Base-by-base conservation (phyloP, 176 grass and related monocot genomes). In the Saccharum spontaneum region DNA sequence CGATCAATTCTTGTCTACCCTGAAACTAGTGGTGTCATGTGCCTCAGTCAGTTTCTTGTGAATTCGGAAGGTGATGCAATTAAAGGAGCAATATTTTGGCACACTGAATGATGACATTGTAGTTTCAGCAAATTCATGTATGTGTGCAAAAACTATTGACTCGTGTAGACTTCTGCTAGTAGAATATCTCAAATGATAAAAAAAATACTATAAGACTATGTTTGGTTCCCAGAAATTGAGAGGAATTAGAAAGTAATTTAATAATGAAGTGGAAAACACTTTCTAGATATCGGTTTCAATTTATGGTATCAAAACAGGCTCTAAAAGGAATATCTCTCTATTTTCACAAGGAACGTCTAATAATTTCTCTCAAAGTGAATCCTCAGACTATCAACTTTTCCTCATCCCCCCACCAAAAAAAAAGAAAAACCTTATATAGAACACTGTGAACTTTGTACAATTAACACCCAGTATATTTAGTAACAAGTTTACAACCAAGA, bases 1-100 rank as follows among this genome's bases (percentile, higher is more conserved):
- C 11, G 10, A 63, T 63, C 81, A 73, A 46, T 83, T 83, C 81
- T 74, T 74, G 81, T 83, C 81, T 63, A 20, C 26, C 26, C 6
- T 15, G 17, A 15, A 3, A 15, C 1, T 48, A 46, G 55, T 34
- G 39, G 57, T 36, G 16, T 62, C 52, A 31, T 73, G 31, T 82
- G 64, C 7, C n/a, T 37, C 7, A 69, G 37, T 73, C 39, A 73
- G 3, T 73, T 83, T 73, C 45, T 54, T 73, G 81, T 83, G 3
- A 8, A 73, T 62, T 73, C 73, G 81, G 38, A 62, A 34, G 81
- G 18, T 83, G 69, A 83, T 36, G 69, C 37, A 15, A 38, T 38
- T 38, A 38, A 62, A 73, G 43, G 38, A 73, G 80, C 68, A 82
- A 41, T 82, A 59, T 7, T 60, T 72, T 37, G 0, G 14, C 28